Evolutionary conservation across 1,284 basidiomycete genomes (phyloP).

Genomic region (Pisolithus thermaeus): DNA sequence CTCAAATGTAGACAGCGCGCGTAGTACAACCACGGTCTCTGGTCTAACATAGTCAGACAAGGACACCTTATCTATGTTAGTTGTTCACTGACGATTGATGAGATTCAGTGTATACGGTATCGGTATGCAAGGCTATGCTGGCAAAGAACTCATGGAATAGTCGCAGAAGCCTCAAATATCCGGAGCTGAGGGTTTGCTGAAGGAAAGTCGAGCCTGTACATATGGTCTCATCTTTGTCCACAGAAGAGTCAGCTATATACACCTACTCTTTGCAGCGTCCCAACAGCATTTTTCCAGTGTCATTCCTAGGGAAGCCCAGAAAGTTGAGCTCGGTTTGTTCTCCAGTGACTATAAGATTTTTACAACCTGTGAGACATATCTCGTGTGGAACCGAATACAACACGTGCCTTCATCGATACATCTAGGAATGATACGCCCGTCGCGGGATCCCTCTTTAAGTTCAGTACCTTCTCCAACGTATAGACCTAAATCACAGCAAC

Average conservation of each 20-base stretch:
- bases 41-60: slow-evolving; percentile 53
- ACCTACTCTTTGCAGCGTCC: slow-evolving; percentile 67
- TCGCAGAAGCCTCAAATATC: slow-evolving; percentile 82
- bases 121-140: slow-evolving; percentile 90
- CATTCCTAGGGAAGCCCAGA: slow-evolving; percentile 82
- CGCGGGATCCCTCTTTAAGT: slow-evolving; percentile 77
- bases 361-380: background rate
- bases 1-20: slow-evolving; percentile 79
- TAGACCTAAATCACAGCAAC: slow-evolving; percentile 59
- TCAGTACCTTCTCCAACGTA: slow-evolving; percentile 89
- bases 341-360: slow-evolving; percentile 58
- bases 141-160: slow-evolving; percentile 95
- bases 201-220: slow-evolving; percentile 70
- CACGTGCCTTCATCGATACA: slow-evolving; percentile 79
- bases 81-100: slow-evolving; percentile 68
- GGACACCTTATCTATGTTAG: background rate
- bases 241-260: background rate
- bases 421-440: slow-evolving; percentile 82
- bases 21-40: slow-evolving; percentile 84
- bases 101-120: slow-evolving; percentile 79
- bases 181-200: slow-evolving; percentile 78
- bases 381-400: background rate
- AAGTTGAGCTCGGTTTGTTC: slow-evolving; percentile 83
- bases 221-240: background rate
- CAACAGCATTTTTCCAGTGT: slow-evolving; percentile 77